Conservation (phyloP, 1,284 basidiomycete species). For the Melampsora allii-populina region DNA sequence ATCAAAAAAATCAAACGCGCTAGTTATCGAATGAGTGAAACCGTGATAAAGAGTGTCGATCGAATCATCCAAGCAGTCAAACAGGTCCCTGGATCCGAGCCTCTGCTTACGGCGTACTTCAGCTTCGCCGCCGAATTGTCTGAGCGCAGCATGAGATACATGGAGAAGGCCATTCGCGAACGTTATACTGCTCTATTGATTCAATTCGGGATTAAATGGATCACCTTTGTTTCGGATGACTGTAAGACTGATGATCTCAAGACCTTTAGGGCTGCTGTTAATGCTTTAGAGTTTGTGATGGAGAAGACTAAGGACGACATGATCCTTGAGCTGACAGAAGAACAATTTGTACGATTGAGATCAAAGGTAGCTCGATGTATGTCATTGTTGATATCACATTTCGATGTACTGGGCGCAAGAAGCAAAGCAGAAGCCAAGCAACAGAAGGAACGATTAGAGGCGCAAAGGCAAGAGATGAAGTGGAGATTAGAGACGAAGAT, state of each 20-base stretch:
- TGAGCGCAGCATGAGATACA: constrained; percentile 77
- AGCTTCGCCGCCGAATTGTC: constrained; percentile 94
- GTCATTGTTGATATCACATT: constrained; percentile 92
- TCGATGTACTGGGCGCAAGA: constrained; percentile 93
- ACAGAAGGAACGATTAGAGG: constrained; percentile 65
- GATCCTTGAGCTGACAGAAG: constrained; percentile 81
- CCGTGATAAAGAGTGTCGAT: constrained; percentile 84
- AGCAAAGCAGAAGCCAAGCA: constrained; percentile 77
- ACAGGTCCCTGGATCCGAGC: constrained; percentile 65
- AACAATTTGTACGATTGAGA: constrained; percentile 82
- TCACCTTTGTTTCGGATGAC: constrained; percentile 96
- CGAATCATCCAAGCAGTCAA: constrained; percentile 61
- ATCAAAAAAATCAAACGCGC: constrained; percentile 84
- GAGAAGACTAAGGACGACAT: constrained; percentile 82
- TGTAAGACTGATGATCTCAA: constrained; percentile 94
- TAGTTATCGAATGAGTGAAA: constrained; percentile 84
- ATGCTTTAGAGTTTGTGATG: constrained; percentile 89
- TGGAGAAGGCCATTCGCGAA: constrained; percentile 68
- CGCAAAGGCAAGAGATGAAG: constrained; percentile 60
- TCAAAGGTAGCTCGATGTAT: constrained; percentile 95
- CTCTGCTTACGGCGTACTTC: constrained; percentile 93
- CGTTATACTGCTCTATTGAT: constrained; percentile 80
- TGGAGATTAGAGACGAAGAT: constrained; percentile 50
- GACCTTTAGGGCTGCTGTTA: constrained; percentile 98
- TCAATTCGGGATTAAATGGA: constrained; percentile 90